These are phyloP conservation scores for Crassisporium funariophilum DNA, from an alignment of 768 basidiomycete genomes.

Conservation along the genomic window DNA sequence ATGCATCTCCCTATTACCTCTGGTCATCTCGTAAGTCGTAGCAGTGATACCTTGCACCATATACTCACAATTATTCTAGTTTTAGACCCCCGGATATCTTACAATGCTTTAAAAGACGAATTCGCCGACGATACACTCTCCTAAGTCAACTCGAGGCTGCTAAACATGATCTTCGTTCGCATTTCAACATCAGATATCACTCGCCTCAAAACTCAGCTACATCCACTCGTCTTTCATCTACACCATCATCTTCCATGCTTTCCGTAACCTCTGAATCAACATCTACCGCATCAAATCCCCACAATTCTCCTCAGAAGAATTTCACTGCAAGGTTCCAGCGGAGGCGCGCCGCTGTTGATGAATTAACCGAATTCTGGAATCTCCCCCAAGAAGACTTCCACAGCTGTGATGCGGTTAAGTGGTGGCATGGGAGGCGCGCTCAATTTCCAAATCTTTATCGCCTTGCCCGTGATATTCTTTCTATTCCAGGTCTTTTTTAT, in stretches of 20 bases:
- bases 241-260: no score
- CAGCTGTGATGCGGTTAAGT: constrained; percentile 23
- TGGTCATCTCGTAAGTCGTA: constrained; percentile 31
- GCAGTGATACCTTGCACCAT: neutral
- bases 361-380: no score
- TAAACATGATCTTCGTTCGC: no score
- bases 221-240: no score
- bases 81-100: constrained; percentile 35
- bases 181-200: no score
- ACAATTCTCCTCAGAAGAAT: no score
- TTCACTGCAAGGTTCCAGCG: no score
- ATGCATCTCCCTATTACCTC: constrained; percentile 30
- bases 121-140: constrained; percentile 27
- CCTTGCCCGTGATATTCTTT: constrained; percentile 24
- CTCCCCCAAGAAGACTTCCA: constrained; percentile 21
- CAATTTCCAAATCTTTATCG: constrained; percentile 25
- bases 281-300: no score
- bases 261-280: no score
- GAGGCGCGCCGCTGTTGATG: no score
- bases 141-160: no score
- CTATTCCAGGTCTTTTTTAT: constrained; percentile 25
- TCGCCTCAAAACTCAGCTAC: no score
- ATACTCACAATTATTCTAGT: constrained; percentile 21
- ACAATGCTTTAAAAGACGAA: constrained; percentile 20
- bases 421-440: constrained; percentile 22